These are phyloP conservation scores for Tylopilus sp. DNA, from an alignment of 768 basidiomycete species.

Conservation along the genomic window DNA sequence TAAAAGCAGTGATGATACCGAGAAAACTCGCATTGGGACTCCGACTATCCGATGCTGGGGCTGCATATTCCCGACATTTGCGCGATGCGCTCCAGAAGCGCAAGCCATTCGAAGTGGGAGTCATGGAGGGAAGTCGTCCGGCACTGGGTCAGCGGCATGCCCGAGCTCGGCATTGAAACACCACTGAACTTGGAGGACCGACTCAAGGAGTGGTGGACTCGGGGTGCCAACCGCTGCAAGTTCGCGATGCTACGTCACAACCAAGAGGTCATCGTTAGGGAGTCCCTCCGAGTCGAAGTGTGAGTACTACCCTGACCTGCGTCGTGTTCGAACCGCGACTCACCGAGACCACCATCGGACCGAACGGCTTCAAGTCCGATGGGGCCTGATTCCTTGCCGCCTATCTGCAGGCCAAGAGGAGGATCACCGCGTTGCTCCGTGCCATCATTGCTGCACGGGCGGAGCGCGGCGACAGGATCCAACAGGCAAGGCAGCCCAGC, in stretches of 20 bases:
- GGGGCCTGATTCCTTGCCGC: background rate
- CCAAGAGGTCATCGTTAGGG: background rate
- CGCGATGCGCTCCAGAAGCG: no score
- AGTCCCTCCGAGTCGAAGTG: background rate
- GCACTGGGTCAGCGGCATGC: background rate
- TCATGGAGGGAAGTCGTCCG: background rate
- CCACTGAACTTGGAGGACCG: background rate
- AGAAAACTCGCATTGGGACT: no score
- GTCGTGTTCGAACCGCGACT: background rate
- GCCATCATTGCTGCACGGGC: background rate
- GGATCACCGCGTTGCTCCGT: background rate
- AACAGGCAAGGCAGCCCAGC: no score
- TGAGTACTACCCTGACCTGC: background rate
- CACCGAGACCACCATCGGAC: background rate
- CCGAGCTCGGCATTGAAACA: background rate
- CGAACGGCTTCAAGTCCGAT: background rate
- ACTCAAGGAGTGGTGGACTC: background rate
- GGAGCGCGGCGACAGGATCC: background rate
- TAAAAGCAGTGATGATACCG: no score
- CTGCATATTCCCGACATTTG: no score
- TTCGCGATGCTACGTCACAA: background rate
- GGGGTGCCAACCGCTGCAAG: background rate
- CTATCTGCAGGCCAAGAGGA: background rate
- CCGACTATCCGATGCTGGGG: no score
- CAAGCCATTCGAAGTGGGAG: no score